phyloP scores from a whole-genome alignment of 768 basidiomycete genomes.

The Botryobasidium botryosum region DNA sequence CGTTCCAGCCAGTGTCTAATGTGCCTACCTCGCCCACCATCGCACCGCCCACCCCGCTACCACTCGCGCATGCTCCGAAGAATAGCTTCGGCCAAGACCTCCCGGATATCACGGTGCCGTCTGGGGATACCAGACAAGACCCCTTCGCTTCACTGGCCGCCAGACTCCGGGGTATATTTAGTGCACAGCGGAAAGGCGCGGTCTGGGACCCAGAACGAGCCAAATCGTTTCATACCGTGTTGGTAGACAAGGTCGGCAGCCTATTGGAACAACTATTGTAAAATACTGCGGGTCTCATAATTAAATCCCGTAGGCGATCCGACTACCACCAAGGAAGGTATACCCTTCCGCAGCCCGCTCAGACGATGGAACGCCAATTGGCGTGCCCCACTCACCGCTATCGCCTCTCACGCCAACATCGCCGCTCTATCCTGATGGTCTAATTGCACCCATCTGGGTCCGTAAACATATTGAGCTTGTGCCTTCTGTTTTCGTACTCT shows the following conservation, averaged over 20 bases:
- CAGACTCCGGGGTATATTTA: slow-evolving; percentile 53
- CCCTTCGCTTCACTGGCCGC: slow-evolving; percentile 40
- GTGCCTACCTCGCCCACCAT: slow-evolving; percentile 12
- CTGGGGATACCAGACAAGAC: slow-evolving; percentile 22
- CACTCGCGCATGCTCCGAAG: slow-evolving; percentile 8
- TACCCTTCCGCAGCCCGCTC: slow-evolving; percentile 31
- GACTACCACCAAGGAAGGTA: slow-evolving; percentile 78
- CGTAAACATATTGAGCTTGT: slow-evolving; percentile 85
- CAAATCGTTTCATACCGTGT: slow-evolving; percentile 52
- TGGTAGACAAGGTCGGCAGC: slow-evolving; percentile 59
- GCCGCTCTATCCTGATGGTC: slow-evolving; percentile 83
- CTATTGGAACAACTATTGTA: neutral
- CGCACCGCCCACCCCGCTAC: too few relatives aligned
- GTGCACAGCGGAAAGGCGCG: slow-evolving; percentile 15
- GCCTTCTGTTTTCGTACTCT: slow-evolving; percentile 87
- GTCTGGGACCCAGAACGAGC: slow-evolving; percentile 19
- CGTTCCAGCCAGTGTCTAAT: slow-evolving; percentile 2
- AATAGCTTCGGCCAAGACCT: neutral
- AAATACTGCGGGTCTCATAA: slow-evolving; percentile 1
- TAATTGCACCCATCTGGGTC: slow-evolving; percentile 97
- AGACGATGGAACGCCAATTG: slow-evolving; percentile 23
- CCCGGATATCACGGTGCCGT: neutral
- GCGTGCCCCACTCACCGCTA: slow-evolving; percentile 65
- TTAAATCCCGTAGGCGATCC: slow-evolving; percentile 32
- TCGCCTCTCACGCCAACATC: slow-evolving; percentile 81